phyloP scores from a whole-genome alignment of 257 asterid genomes.

The Nicotiana obtusifolia region DNA sequence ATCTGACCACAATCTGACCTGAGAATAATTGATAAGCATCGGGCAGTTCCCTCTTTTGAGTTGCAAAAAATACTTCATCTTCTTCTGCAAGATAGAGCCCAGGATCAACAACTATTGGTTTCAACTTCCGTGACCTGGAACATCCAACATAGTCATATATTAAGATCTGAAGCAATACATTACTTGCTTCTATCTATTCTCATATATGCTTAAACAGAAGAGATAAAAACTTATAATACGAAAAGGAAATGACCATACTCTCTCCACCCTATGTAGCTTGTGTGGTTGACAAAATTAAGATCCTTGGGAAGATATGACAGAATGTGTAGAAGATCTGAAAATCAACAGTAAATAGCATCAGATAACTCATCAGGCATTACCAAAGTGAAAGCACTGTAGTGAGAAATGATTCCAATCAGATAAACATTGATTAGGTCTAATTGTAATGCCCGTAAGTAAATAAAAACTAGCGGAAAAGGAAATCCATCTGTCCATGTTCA shows the following conservation, averaged over 20 bases:
- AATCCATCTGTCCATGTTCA: not conserved
- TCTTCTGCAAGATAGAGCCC: conserved; percentile 63
- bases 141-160: not conserved
- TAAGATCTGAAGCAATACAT: not conserved
- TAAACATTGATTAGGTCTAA: not conserved
- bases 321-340: conserved; percentile 91
- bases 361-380: not conserved
- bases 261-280: conserved; percentile 96
- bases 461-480: not conserved
- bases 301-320: conserved; percentile 78
- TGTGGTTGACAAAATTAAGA: conserved; percentile 83
- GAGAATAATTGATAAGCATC: conserved; percentile 72
- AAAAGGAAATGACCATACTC: conserved; percentile 51
- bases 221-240: not conserved
- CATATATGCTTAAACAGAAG: not conserved
- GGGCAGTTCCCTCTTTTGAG: conserved; percentile 77
- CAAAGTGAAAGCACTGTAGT: not conserved
- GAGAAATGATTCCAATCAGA: not conserved
- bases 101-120: conserved; percentile 87
- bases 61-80: conserved; percentile 66
- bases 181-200: not conserved
- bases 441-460: not conserved
- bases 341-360: conserved; percentile 18
- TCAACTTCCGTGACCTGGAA: conserved; percentile 66
- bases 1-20: conserved; percentile 35